Evolutionary conservation across 495 filamentous ascomycete genomes (phyloP).

Genomic region (Neurospora sp.): DNA sequence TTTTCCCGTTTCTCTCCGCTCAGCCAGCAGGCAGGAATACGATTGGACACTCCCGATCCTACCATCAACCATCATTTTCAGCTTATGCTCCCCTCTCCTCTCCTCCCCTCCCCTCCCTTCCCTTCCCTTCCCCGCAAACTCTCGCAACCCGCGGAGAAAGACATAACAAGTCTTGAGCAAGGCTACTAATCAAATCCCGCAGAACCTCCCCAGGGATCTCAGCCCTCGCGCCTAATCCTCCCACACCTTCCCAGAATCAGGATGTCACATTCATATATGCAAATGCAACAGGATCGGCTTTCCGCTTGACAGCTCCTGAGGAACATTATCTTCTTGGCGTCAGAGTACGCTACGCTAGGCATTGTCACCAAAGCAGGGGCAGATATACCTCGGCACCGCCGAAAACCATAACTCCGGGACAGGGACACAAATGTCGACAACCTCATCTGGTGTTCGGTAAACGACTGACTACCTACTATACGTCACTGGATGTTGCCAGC

Average conservation of each 20-base stretch:
- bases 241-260: background rate
- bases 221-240: background rate
- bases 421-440: background rate
- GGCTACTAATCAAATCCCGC: background rate
- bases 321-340: background rate
- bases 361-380: background rate
- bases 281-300: background rate
- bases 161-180: background rate
- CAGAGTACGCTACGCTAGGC: background rate
- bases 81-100: background rate
- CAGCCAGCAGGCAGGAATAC: background rate
- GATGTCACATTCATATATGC: background rate
- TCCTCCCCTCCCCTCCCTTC: background rate
- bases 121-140: background rate
- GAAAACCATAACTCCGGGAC: background rate
- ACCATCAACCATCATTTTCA: background rate
- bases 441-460: background rate
- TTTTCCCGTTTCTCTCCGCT: background rate
- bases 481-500: background rate
- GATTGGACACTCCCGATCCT: background rate
- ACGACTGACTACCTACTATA: background rate
- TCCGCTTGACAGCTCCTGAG: background rate
- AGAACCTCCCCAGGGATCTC: background rate
- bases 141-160: background rate
- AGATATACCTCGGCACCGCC: background rate